A percentile compares a stretch with the other conserved stretches of the same genome.
These are phyloP conservation scores for Taiwanofungus camphoratus DNA, from an alignment of 1,284 basidiomycete species.

Conservation along the genomic window DNA sequence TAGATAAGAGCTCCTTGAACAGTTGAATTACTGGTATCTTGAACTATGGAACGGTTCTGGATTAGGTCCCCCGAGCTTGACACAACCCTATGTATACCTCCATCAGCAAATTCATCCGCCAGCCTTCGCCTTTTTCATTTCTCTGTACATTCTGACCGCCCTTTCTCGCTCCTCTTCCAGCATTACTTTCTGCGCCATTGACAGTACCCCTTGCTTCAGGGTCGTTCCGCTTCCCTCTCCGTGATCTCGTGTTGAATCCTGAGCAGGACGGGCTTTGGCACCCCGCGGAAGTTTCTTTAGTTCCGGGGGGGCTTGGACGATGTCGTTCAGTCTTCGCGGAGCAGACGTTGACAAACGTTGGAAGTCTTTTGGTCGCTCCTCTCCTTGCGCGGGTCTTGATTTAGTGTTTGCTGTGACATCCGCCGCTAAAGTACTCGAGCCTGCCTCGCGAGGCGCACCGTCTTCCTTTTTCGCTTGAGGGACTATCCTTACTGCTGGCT, in stretches of 20 bases:
- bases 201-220: constrained; percentile 43
- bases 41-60: no score
- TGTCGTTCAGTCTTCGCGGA: constrained; percentile 63
- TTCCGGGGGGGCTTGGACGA: constrained; percentile 60
- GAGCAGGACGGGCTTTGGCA: constrained; percentile 22
- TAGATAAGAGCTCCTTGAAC: no score
- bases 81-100: no score
- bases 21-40: no score
- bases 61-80: no score
- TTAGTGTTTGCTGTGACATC: constrained; percentile 13
- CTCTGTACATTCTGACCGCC: constrained; percentile 59
- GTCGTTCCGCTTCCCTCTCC: constrained; percentile 12
- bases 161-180: constrained; percentile 71
- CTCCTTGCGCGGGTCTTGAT: background rate
- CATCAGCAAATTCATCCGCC: constrained; percentile 1
- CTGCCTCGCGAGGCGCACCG: constrained; percentile 1
- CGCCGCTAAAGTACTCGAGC: constrained; percentile 2
- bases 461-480: constrained; percentile 18
- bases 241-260: constrained; percentile 18
- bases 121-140: constrained; percentile 46
- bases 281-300: constrained; percentile 39
- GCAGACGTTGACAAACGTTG: constrained; percentile 43
- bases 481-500: constrained; percentile 6
- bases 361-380: constrained; percentile 48
- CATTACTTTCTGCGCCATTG: constrained; percentile 70